phyloP scores from a whole-genome alignment of 805 yeast genomes.

The Candida vaughaniae region DNA sequence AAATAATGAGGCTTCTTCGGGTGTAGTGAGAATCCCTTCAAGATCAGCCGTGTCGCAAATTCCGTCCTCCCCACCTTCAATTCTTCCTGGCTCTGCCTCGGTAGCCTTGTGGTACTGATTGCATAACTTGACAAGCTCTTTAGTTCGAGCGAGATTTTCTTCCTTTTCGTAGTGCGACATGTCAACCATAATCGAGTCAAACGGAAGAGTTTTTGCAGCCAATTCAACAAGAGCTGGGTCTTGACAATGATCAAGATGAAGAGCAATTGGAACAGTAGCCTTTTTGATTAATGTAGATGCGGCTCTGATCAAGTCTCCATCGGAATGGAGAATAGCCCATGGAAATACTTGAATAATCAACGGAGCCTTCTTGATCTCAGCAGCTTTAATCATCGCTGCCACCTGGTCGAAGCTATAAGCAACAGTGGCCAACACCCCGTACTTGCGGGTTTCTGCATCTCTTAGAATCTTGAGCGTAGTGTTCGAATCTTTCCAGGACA shows the following conservation, averaged over 20 bases:
- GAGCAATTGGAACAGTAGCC: slow-evolving; percentile 34
- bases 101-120: slow-evolving; percentile 27
- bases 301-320: slow-evolving; percentile 26
- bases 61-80: slow-evolving; percentile 40
- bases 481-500: slow-evolving; percentile 9
- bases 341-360: slow-evolving; percentile 34
- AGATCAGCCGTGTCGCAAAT: slow-evolving; percentile 19
- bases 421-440: slow-evolving; percentile 33
- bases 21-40: slow-evolving; percentile 33
- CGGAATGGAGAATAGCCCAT: slow-evolving; percentile 34
- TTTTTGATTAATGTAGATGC: slow-evolving; percentile 21
- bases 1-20: slow-evolving; percentile 28
- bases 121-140: slow-evolving; percentile 27
- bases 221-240: slow-evolving; percentile 24
- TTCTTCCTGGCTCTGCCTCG: slow-evolving; percentile 40
- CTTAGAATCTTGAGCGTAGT: slow-evolving; percentile 26
- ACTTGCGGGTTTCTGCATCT: slow-evolving; percentile 27
- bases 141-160: slow-evolving; percentile 27
- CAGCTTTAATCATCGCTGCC: slow-evolving; percentile 32
- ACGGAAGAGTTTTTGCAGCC: slow-evolving; percentile 31
- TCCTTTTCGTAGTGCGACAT: slow-evolving; percentile 35
- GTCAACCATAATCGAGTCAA: slow-evolving; percentile 41
- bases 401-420: slow-evolving; percentile 35
- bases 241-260: slow-evolving; percentile 38
- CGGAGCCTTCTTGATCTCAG: slow-evolving; percentile 31